phyloP scores from a whole-genome alignment of 768 basidiomycete genomes.

The Mycena vitilis region DNA sequence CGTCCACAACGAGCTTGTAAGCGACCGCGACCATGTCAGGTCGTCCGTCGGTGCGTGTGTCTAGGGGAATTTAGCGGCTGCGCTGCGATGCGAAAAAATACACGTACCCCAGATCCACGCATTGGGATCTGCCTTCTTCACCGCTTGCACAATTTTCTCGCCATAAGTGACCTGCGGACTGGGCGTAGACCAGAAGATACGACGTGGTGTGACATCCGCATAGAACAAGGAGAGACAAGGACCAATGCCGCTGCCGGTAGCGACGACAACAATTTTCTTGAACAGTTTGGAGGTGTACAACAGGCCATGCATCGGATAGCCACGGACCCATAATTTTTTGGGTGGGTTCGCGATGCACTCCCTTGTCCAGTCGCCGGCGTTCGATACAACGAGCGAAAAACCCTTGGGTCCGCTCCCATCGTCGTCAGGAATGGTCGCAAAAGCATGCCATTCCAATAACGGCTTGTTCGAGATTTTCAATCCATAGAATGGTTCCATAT shows the following conservation, averaged over 20 bases:
- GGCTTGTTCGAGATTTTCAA: constrained; percentile 44
- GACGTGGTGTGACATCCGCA: constrained; percentile 49
- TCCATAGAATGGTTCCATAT: constrained; percentile 51
- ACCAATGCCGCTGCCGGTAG: constrained; percentile 66
- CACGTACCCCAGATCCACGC: constrained; percentile 46
- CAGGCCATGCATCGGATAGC: constrained; percentile 62
- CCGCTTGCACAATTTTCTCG: constrained; percentile 50
- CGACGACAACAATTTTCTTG: constrained; percentile 63
- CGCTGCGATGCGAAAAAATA: not conserved
- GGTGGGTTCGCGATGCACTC: constrained; percentile 62
- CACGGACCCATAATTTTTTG: constrained; percentile 64
- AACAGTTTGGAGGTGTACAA: constrained; percentile 62
- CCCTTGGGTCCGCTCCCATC: constrained; percentile 48
- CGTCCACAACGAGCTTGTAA: constrained; percentile 51
- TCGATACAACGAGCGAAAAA: constrained; percentile 64
- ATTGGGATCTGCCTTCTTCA: constrained; percentile 52
- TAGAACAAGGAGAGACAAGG: constrained; percentile 55
- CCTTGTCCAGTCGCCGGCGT: constrained; percentile 69
- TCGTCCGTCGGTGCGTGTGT: constrained; percentile 52
- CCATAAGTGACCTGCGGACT: constrained; percentile 56
- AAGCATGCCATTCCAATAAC: constrained; percentile 55
- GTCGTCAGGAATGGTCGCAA: constrained; percentile 44
- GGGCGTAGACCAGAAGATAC: constrained; percentile 57
- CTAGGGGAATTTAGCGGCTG: constrained; percentile 25
- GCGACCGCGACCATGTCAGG: constrained; percentile 56